These are phyloP conservation scores for Aspergillus arachidicola DNA, from an alignment of 2,329 filamentous ascomycete genomes.

Conservation along the genomic window DNA sequence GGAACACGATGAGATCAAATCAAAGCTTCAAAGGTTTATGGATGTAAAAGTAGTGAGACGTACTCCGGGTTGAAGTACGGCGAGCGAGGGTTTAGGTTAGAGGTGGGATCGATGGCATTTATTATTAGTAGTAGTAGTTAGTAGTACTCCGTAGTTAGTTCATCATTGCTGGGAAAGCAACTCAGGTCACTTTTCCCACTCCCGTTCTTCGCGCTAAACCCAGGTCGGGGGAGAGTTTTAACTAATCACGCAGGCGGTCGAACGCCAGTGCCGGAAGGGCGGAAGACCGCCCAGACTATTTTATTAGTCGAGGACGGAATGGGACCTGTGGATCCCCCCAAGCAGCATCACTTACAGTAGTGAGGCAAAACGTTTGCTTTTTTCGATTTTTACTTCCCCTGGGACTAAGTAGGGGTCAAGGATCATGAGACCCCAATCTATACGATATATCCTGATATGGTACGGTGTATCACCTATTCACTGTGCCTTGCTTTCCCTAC, in stretches of 20 bases:
- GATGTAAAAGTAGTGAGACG: conserved; percentile 1
- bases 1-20: neutral
- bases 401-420: neutral
- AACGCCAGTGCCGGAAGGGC: conserved; percentile 5
- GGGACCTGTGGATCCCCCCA: neutral
- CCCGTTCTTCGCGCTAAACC: neutral
- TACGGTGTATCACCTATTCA: neutral
- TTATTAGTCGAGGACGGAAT: neutral
- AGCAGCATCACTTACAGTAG: conserved; percentile 3
- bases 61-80: conserved; percentile 5
- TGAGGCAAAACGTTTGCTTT: neutral
- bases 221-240: neutral
- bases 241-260: conserved; percentile 6
- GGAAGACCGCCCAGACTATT: conserved; percentile 3
- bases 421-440: neutral
- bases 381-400: neutral
- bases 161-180: neutral
- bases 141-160: conserved; percentile 2
- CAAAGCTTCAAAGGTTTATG: neutral
- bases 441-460: neutral
- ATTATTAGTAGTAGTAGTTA: conserved; percentile 18
- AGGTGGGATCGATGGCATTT: conserved; percentile 17
- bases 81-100: conserved; percentile 1
- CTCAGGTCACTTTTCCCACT: neutral
- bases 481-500: neutral